These are phyloP conservation scores for Penicillium palitans DNA, from an alignment of 2,329 filamentous ascomycete genomes.

Conservation along the genomic window DNA sequence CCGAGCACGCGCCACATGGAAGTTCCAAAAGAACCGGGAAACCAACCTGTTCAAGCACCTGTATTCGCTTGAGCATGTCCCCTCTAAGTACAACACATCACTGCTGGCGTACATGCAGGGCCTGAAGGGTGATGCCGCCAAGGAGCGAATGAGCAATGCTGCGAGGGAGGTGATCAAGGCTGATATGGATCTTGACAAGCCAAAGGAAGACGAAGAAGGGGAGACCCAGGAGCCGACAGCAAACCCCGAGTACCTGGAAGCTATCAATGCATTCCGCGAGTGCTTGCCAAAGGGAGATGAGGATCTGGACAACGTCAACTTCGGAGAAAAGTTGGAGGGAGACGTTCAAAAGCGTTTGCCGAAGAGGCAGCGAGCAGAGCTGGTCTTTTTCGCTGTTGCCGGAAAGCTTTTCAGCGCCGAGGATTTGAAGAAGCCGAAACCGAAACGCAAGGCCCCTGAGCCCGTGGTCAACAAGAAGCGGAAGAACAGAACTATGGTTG, in stretches of 20 bases:
- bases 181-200: conserved; percentile 44
- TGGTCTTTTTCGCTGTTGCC: conserved; percentile 38
- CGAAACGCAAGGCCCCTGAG: conserved; percentile 25
- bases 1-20: conserved; percentile 71
- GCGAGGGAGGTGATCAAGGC: conserved; percentile 60
- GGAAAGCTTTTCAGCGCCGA: conserved; percentile 31
- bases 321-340: conserved; percentile 25
- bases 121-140: conserved; percentile 71
- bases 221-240: conserved; percentile 17
- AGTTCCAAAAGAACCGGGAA: conserved; percentile 95
- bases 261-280: conserved; percentile 52
- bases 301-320: conserved; percentile 25
- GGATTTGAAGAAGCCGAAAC: conserved; percentile 26
- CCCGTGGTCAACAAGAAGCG: conserved; percentile 37
- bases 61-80: conserved; percentile 71
- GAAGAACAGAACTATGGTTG: conserved; percentile 45
- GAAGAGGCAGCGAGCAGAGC: conserved; percentile 41
- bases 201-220: conserved; percentile 18
- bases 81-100: conserved; percentile 65
- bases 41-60: conserved; percentile 80
- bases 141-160: conserved; percentile 62
- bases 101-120: conserved; percentile 78
- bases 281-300: conserved; percentile 28
- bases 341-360: conserved; percentile 33
- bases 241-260: conserved; percentile 45